A percentile compares a stretch with the other conserved stretches of the same genome.
These are phyloP conservation scores for Hondaea fermentalgiana DNA, from an alignment of 108 stramenopile genomes.

Conservation along the genomic window DNA sequence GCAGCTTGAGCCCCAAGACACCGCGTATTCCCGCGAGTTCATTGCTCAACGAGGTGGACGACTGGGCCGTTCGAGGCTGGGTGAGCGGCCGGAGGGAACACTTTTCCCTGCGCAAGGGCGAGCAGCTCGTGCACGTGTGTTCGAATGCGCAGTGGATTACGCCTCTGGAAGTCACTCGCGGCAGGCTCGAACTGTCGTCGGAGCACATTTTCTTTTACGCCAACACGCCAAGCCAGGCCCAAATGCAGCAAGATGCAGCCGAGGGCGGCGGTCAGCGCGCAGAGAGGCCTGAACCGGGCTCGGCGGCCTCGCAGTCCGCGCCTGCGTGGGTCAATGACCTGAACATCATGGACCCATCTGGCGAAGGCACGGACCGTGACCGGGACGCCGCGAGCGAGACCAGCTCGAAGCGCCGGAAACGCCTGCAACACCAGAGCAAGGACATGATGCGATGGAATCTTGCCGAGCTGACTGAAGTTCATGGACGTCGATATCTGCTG, in stretches of 20 bases:
- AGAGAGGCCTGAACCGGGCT: no score
- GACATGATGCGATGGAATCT: neutral
- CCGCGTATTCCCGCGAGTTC: neutral
- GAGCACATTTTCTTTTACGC: conserved; percentile 2
- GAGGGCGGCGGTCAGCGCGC: no score
- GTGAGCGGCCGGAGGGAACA: neutral
- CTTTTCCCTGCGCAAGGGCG: neutral
- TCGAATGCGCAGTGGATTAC: conserved; percentile 7
- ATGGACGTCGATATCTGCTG: conserved; percentile 77
- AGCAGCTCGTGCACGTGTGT: conserved; percentile 4
- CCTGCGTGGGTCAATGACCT: neutral
- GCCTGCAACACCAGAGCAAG: neutral
- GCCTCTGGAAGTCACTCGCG: neutral
- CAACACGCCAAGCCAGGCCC: neutral
- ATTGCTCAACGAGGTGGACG: neutral
- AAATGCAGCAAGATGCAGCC: neutral
- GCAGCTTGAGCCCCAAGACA: neutral
- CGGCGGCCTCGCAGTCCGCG: neutral
- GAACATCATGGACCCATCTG: neutral
- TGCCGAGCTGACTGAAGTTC: conserved; percentile 40
- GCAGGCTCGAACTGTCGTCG: neutral
- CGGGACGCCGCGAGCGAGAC: neutral
- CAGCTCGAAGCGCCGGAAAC: neutral
- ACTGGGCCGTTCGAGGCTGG: neutral
- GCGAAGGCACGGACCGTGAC: neutral